A percentile compares a stretch with the other conserved stretches of the same genome.
These are phyloP conservation scores for Microbotryomycetes sp. DNA, from an alignment of 1,284 basidiomycete species.

Conservation along the genomic window DNA sequence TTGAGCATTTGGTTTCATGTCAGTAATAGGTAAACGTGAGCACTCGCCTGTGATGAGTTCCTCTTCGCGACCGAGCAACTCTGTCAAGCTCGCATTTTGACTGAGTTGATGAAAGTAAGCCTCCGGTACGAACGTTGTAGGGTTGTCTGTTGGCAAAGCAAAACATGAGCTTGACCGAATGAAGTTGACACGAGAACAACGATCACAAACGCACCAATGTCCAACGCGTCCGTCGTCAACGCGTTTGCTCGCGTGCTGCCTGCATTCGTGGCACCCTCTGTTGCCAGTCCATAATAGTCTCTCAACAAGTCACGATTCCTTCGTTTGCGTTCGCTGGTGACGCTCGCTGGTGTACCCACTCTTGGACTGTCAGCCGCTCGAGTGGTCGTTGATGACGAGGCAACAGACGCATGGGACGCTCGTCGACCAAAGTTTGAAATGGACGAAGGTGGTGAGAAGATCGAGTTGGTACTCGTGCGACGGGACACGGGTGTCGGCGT, in stretches of 20 bases:
- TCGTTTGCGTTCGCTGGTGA: constrained; percentile 15
- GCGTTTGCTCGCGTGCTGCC: constrained; percentile 55
- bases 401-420: background rate
- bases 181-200: background rate
- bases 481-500: background rate
- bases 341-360: background rate
- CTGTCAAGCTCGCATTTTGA: constrained; percentile 52
- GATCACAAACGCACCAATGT: constrained; percentile 52
- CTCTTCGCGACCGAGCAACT: constrained; percentile 66
- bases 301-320: constrained; percentile 56
- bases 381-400: too few species aligned
- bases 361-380: background rate
- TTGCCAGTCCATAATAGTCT: constrained; percentile 72
- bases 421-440: background rate
- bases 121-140: constrained; percentile 69
- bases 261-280: constrained; percentile 47
- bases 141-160: constrained; percentile 47
- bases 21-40: background rate
- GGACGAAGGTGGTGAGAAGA: background rate
- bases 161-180: background rate
- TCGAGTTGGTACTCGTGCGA: background rate
- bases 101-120: constrained; percentile 50
- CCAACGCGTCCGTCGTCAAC: constrained; percentile 71
- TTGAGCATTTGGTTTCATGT: background rate
- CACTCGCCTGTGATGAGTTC: constrained; percentile 60